Percentiles rank a stretch among this genome's conserved stretches.
phyloP scores from a whole-genome alignment of 2,329 filamentous ascomycete genomes.

The Curvularia sp. region DNA sequence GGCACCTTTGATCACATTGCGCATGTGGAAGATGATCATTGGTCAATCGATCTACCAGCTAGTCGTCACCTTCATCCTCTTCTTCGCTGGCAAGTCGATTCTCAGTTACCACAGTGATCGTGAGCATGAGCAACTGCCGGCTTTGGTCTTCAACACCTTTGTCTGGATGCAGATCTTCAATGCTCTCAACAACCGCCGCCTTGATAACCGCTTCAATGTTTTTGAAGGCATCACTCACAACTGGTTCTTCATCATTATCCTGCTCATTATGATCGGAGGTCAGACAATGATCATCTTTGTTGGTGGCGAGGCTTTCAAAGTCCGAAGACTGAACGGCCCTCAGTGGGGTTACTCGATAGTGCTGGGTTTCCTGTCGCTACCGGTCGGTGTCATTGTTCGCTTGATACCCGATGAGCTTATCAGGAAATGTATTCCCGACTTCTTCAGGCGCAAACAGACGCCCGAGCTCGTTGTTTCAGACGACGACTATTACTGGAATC shows the following conservation, averaged over 20 bases:
- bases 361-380: slow-evolving; percentile 83
- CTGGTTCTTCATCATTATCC: slow-evolving; percentile 88
- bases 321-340: slow-evolving; percentile 70
- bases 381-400: slow-evolving; percentile 81
- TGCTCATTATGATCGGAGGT: slow-evolving; percentile 83
- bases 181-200: slow-evolving; percentile 92
- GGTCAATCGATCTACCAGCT: slow-evolving; percentile 92
- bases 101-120: slow-evolving; percentile 63
- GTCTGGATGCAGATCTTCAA: slow-evolving; percentile 99
- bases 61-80: slow-evolving; percentile 77
- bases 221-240: slow-evolving; percentile 88
- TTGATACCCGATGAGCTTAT: slow-evolving; percentile 78
- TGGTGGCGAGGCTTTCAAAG: slow-evolving; percentile 81
- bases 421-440: slow-evolving; percentile 51
- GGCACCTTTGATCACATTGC: slow-evolving; percentile 79
- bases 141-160: slow-evolving; percentile 95
- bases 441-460: slow-evolving; percentile 53
- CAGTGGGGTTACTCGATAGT: slow-evolving; percentile 91
- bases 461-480: slow-evolving; percentile 55
- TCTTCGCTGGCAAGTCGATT: slow-evolving; percentile 73
- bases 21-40: slow-evolving; percentile 99
- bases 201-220: slow-evolving; percentile 95
- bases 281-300: slow-evolving; percentile 91
- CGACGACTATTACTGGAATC: slow-evolving; percentile 68
- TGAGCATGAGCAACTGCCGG: slow-evolving; percentile 65